phyloP scores from a whole-genome alignment of 2,329 filamentous ascomycete species.

The Aspergillus japonicus region DNA sequence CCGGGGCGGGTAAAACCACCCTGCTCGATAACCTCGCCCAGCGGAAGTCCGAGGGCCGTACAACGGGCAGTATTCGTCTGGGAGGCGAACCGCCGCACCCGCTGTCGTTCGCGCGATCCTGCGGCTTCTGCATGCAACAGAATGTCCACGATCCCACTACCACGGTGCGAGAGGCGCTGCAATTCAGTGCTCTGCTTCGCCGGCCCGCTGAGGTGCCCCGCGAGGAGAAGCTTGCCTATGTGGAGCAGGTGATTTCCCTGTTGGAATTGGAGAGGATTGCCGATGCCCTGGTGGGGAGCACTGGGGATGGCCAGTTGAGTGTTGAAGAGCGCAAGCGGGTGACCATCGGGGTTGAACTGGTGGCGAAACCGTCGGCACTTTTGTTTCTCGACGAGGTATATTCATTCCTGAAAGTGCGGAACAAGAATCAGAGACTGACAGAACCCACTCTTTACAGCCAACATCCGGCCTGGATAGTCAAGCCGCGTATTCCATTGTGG shows the following conservation, averaged over 20 bases:
- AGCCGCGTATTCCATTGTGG: conserved; percentile 83
- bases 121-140: conserved; percentile 48
- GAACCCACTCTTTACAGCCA: conserved; percentile 51
- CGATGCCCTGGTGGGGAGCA: conserved; percentile 81
- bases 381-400: conserved; percentile 72
- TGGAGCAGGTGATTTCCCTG: conserved; percentile 76
- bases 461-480: conserved; percentile 88
- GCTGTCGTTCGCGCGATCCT: conserved; percentile 27
- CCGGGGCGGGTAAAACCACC: conserved; percentile 89
- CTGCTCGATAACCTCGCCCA: conserved; percentile 79
- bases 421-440: no score
- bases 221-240: conserved; percentile 76
- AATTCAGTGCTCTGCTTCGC: conserved; percentile 78
- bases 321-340: conserved; percentile 67
- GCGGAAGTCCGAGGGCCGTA: conserved; percentile 78
- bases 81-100: conserved; percentile 66
- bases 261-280: conserved; percentile 86
- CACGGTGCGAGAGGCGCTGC: conserved; percentile 81
- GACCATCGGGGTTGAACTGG: conserved; percentile 89
- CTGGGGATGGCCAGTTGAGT: conserved; percentile 66
- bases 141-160: conserved; percentile 77
- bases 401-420: no score
- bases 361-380: conserved; percentile 79
- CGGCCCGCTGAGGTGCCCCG: conserved; percentile 70
- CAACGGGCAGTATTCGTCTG: conserved; percentile 77